Conservation (phyloP, 257 asterid species). For the Salvia splendens region DNA sequence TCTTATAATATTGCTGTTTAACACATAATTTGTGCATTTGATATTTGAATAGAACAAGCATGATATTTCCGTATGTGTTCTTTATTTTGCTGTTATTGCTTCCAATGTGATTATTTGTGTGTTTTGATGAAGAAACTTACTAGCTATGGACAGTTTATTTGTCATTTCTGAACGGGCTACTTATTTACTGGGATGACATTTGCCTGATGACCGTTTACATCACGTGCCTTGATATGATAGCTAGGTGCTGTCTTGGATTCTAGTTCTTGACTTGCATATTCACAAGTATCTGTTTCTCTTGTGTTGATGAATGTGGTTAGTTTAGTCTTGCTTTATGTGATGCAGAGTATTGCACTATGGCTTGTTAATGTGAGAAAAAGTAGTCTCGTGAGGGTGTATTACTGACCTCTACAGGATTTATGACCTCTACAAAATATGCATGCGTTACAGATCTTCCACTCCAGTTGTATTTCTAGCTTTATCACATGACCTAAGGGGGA, state of each 20-base stretch:
- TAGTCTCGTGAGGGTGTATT: neutral
- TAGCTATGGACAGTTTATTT: neutral
- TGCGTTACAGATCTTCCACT: neutral
- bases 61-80: neutral
- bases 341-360: neutral
- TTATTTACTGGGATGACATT: neutral
- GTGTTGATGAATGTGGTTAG: neutral
- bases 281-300: neutral
- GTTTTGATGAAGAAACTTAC: neutral
- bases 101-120: neutral
- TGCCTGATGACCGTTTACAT: neutral
- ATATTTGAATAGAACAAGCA: neutral
- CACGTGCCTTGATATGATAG: neutral
- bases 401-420: neutral
- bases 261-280: neutral
- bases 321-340: neutral
- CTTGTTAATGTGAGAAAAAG: neutral
- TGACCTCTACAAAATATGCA: neutral
- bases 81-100: neutral
- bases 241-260: neutral
- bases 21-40: neutral
- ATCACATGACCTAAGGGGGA: neutral
- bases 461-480: neutral
- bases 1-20: neutral
- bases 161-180: neutral